phyloP scores from a whole-genome alignment of 495 filamentous ascomycete genomes.

The Penicillium flavigenum region DNA sequence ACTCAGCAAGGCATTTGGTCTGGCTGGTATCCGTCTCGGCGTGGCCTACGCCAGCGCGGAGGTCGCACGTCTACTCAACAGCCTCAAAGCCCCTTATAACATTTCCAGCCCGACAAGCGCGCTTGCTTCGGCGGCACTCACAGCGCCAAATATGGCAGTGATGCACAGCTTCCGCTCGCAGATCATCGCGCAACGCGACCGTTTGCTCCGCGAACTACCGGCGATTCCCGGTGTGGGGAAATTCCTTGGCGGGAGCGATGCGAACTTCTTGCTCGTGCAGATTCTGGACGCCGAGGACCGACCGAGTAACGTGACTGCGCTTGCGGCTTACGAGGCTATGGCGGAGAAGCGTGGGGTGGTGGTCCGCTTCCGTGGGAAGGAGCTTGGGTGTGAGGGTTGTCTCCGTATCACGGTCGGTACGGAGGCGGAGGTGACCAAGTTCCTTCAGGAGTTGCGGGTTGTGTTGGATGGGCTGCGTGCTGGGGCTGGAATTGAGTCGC shows the following conservation, averaged over 20 bases:
- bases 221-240: slow-evolving; percentile 74
- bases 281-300: slow-evolving; percentile 69
- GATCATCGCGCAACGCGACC: slow-evolving; percentile 73
- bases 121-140: slow-evolving; percentile 73
- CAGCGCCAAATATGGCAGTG: slow-evolving; percentile 59
- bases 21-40: slow-evolving; percentile 85
- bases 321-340: slow-evolving; percentile 76
- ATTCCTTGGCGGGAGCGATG: slow-evolving; percentile 73
- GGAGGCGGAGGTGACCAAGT: slow-evolving; percentile 73
- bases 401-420: slow-evolving; percentile 92
- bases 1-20: slow-evolving; percentile 89
- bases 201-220: slow-evolving; percentile 71
- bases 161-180: slow-evolving; percentile 67
- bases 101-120: slow-evolving; percentile 80
- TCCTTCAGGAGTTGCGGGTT: slow-evolving; percentile 64
- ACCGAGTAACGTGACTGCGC: slow-evolving; percentile 72
- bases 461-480: slow-evolving; percentile 55
- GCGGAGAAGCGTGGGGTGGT: slow-evolving; percentile 89
- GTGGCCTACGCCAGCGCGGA: slow-evolving; percentile 68
- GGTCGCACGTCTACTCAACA: slow-evolving; percentile 76
- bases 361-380: slow-evolving; percentile 89
- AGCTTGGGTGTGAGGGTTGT: slow-evolving; percentile 84
- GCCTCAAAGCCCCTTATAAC: slow-evolving; percentile 93
- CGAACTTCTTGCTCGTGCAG: slow-evolving; percentile 90
- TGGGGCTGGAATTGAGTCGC: slow-evolving; percentile 28